Percentiles rank a stretch among this genome's conserved stretches.
phyloP scores from a whole-genome alignment of 352 stramenopile genomes.

The Phytophthora fragariae region DNA sequence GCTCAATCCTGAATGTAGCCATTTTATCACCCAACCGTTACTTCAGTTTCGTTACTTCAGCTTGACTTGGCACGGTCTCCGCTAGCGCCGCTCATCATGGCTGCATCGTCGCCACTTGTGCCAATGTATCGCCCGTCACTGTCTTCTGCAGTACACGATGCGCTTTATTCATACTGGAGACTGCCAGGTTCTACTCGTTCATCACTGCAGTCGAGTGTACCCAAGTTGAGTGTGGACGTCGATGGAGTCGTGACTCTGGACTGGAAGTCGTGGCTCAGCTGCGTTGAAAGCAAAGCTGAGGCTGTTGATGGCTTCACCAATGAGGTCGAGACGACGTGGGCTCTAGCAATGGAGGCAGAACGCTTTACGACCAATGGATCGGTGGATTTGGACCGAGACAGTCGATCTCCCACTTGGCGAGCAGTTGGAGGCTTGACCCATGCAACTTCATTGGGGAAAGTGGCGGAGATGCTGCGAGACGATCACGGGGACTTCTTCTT shows the following conservation, averaged over 20 bases:
- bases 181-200: slow-evolving; percentile 24
- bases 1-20: neutral
- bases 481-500: slow-evolving; percentile 61
- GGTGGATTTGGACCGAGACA: slow-evolving; percentile 1
- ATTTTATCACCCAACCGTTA: neutral
- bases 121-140: slow-evolving; percentile 49
- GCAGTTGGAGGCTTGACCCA: slow-evolving; percentile 38
- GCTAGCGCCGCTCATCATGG: neutral
- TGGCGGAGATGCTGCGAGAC: slow-evolving; percentile 35
- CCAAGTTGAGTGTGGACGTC: slow-evolving; percentile 19
- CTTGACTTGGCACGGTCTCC: neutral
- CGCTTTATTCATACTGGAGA: slow-evolving; percentile 63
- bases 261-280: slow-evolving; percentile 31
- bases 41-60: slow-evolving; percentile 10
- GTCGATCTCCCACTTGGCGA: slow-evolving; percentile 3
- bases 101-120: neutral
- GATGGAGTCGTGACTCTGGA: slow-evolving; percentile 35
- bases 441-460: slow-evolving; percentile 25
- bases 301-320: slow-evolving; percentile 4
- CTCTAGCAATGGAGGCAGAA: slow-evolving; percentile 51
- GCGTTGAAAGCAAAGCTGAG: slow-evolving; percentile 15
- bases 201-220: slow-evolving; percentile 27
- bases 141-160: slow-evolving; percentile 49
- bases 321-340: slow-evolving; percentile 47
- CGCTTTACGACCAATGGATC: slow-evolving; percentile 16